A percentile compares a stretch with the other conserved stretches of the same genome.
These are phyloP conservation scores for Amanita pallidorosea DNA, from an alignment of 768 basidiomycete genomes.

Conservation along the genomic window DNA sequence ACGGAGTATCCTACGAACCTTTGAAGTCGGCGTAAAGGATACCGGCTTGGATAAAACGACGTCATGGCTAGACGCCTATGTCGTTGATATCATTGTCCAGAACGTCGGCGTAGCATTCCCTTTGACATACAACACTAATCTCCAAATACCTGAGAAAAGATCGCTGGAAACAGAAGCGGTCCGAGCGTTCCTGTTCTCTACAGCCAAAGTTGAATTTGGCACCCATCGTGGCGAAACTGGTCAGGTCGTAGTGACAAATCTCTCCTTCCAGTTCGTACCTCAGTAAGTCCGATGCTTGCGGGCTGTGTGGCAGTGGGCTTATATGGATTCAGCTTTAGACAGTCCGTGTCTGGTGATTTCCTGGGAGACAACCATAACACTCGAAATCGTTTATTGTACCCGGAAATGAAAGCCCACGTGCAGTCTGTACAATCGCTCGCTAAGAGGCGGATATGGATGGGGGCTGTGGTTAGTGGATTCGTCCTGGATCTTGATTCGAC, in stretches of 20 bases:
- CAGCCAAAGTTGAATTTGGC: conserved; percentile 63
- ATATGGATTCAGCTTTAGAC: conserved; percentile 59
- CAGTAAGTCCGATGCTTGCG: conserved; percentile 32
- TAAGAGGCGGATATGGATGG: conserved; percentile 46
- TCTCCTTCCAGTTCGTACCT: conserved; percentile 81
- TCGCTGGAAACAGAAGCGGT: conserved; percentile 33
- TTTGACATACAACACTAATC: conserved; percentile 48
- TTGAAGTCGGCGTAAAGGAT: conserved; percentile 53
- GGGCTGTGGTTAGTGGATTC: conserved; percentile 74
- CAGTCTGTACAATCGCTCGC: conserved; percentile 39
- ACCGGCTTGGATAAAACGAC: conserved; percentile 21
- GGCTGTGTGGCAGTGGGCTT: conserved; percentile 6
- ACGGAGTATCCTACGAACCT: conserved; percentile 57
- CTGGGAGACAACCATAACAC: conserved; percentile 54
- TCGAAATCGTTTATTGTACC: conserved; percentile 66
- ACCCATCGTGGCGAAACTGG: conserved; percentile 73
- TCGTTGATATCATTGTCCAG: conserved; percentile 41
- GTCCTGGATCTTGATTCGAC: conserved; percentile 74
- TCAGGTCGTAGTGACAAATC: conserved; percentile 53
- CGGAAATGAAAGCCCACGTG: conserved; percentile 70
- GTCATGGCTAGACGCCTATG: conserved; percentile 47
- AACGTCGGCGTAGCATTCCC: conserved; percentile 91
- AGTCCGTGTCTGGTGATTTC: conserved; percentile 62
- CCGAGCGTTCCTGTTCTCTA: conserved; percentile 79
- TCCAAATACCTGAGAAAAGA: conserved; percentile 36